Conservation (phyloP, 768 basidiomycete genomes). For the Suillus occidentalis region DNA sequence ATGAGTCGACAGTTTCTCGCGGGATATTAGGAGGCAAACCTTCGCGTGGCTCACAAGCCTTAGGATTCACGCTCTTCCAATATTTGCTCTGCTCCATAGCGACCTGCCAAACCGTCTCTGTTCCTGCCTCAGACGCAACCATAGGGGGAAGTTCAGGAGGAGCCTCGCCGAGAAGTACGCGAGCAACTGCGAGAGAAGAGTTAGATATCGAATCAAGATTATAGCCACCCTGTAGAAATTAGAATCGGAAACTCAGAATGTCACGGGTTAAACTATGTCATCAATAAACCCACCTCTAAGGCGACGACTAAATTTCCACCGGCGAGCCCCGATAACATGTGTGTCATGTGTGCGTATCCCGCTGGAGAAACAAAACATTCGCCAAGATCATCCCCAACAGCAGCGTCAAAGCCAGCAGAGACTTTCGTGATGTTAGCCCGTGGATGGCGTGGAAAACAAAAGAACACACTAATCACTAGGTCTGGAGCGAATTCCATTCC, state of each 20-base stretch:
- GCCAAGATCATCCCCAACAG: constrained; percentile 88
- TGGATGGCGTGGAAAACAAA: not conserved
- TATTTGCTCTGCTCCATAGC: constrained; percentile 85
- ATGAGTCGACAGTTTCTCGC: not conserved
- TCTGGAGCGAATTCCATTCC: constrained; percentile 96
- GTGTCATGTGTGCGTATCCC: constrained; percentile 98
- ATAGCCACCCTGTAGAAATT: constrained; percentile 79
- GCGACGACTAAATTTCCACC: constrained; percentile 89
- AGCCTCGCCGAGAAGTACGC: constrained; percentile 85
- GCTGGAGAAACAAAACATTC: constrained; percentile 88
- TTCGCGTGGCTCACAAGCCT: constrained; percentile 78
- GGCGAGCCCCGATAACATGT: constrained; percentile 90
- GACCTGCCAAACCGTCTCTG: constrained; percentile 89
- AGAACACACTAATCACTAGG: constrained; percentile 83
- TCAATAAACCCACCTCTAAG: constrained; percentile 68
- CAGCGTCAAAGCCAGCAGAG: constrained; percentile 97
- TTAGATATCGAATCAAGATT: constrained; percentile 85
- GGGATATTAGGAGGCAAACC: constrained; percentile 41
- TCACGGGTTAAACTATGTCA: not conserved
- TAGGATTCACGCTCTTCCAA: constrained; percentile 87
- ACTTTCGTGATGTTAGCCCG: constrained; percentile 48
- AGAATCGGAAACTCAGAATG: not conserved
- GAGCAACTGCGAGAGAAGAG: constrained; percentile 85
- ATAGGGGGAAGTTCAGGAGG: constrained; percentile 74
- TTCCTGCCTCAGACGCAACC: constrained; percentile 75